Percentiles rank a stretch among this genome's conserved stretches.
phyloP scores from a whole-genome alignment of 2,329 filamentous ascomycete species.

The Coniella lustricola region DNA sequence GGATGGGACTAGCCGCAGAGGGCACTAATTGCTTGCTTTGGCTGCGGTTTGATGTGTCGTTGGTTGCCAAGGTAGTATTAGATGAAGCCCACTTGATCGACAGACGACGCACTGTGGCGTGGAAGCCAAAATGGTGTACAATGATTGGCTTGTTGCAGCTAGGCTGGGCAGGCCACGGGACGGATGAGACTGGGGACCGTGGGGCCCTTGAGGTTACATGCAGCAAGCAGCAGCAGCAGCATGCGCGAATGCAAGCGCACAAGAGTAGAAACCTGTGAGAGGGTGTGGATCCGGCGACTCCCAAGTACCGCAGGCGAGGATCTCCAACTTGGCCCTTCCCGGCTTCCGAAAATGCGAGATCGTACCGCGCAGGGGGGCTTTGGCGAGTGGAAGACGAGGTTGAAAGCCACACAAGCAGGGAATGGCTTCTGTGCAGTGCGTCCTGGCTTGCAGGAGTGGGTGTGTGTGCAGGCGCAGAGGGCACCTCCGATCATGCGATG shows the following conservation, averaged over 20 bases:
- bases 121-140: constrained; percentile 11
- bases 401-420: neutral
- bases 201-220: constrained; percentile 11
- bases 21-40: too few species aligned
- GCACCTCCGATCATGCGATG: neutral
- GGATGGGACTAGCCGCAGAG: neutral
- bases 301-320: constrained; percentile 3
- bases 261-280: neutral
- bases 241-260: constrained; percentile 6
- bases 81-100: constrained; percentile 6
- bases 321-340: neutral
- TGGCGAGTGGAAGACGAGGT: neutral
- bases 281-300: neutral
- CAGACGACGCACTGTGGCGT: constrained; percentile 1
- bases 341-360: constrained; percentile 9
- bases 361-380: constrained; percentile 1
- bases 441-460: neutral
- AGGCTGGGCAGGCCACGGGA: constrained; percentile 14
- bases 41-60: too few species aligned
- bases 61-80: neutral
- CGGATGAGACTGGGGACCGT: constrained; percentile 12
- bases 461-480: neutral
- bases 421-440: too few species aligned
- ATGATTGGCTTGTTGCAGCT: constrained; percentile 15
- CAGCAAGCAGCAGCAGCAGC: neutral